Base-by-base conservation (phyloP, 495 filamentous ascomycete genomes). In the Articulospora tetracladia region DNA sequence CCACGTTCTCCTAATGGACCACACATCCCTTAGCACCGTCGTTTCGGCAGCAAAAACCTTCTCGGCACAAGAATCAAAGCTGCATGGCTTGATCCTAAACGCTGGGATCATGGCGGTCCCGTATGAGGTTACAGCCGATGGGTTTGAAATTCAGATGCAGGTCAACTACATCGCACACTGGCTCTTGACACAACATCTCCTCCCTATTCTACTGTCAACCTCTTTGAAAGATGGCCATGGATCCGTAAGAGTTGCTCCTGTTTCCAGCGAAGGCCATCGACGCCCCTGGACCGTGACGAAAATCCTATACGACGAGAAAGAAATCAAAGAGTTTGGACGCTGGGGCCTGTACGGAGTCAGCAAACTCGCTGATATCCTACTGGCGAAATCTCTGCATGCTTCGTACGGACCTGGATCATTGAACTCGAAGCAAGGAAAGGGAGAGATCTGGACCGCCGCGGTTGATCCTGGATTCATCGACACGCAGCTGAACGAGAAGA, bases 161-260 rank as follows among this genome's bases (percentile, higher is more conserved):
- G 73, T 73, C 32, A 81, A 80, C 63, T 74, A 82, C 57, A 67
- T 78, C 15, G 74, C 74, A 0, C 80, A 82, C 59, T 79, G 75
- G 23, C 66, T 81, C 2, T 62, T 83, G 22, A 76, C 72, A 4
- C 73, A 74, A 32, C 57, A 77, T 53, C 68, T 83, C 20, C 53
- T 54, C 19, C 62, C 62, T 1, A 77, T 79, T 56, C 61, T 83
- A 1, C 57, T 79, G 19, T 63, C 68, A 2, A 70, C 68, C 11
- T 67, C 62, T 6, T 8, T 3, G 13, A 6, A 3, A 19, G 25
- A 30, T 19, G 28, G 25, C 34, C 51, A 24, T 11, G 51, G 51
- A 19, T 20, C 51, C 11, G 51, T 34, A 4, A 24, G 51, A 2
- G 26, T 53, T 19, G 51, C 34, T 24, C n/a, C n/a, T 8, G 51